phyloP scores from a whole-genome alignment of 2,329 filamentous ascomycete species.

The Scortechinia acanthostroma region DNA sequence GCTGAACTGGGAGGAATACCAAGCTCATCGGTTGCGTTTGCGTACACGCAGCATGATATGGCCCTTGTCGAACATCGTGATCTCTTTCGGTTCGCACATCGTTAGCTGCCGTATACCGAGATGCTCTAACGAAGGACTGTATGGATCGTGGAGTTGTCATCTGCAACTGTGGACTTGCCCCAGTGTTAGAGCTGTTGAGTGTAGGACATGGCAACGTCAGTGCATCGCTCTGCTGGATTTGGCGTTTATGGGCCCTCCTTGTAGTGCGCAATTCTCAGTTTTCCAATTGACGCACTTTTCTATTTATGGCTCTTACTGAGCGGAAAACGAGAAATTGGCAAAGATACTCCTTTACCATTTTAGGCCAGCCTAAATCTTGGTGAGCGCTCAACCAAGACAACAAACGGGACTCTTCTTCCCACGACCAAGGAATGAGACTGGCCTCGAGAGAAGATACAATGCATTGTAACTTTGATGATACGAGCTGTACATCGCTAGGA shows the following conservation, averaged over 20 bases:
- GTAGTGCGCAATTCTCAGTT: neutral
- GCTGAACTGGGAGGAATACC: no score
- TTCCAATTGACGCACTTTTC: neutral
- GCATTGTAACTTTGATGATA: neutral
- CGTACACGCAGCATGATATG: neutral
- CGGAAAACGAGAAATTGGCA: neutral
- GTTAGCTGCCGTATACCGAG: neutral
- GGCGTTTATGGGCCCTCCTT: neutral
- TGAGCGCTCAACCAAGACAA: neutral
- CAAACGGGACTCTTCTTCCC: neutral
- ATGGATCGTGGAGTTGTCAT: neutral
- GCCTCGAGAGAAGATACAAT: neutral
- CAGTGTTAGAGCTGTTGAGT: neutral
- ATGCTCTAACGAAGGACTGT: neutral
- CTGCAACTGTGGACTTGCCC: no score
- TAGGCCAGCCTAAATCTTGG: neutral
- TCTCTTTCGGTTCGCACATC: neutral
- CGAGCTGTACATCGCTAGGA: neutral
- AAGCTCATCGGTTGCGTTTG: no score
- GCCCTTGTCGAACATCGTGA: neutral
- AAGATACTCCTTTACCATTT: neutral
- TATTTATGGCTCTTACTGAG: neutral
- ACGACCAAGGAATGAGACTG: neutral
- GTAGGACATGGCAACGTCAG: neutral
- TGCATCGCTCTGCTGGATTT: neutral